Evolutionary conservation across 1,139 yeast species (phyloP).

Genomic region (Zhuliangozyma parablackwelliae): DNA sequence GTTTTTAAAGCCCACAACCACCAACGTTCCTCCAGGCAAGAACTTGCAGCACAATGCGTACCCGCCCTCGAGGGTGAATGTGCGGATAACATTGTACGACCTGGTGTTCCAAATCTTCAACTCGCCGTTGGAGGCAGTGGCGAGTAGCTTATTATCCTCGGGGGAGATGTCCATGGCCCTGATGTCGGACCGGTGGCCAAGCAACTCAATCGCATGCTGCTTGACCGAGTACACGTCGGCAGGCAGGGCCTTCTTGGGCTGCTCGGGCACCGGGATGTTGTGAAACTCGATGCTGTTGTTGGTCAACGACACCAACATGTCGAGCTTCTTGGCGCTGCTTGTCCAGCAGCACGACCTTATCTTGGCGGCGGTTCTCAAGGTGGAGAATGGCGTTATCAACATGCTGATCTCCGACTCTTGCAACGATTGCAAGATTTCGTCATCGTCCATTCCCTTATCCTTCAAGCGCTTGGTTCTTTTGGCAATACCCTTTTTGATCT

Average conservation of each 20-base stretch:
- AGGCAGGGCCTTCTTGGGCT: slow-evolving; percentile 42
- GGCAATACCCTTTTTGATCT: slow-evolving; percentile 70
- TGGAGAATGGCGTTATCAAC: slow-evolving; percentile 61
- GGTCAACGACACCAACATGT: slow-evolving; percentile 58
- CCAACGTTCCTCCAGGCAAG: slow-evolving; percentile 85
- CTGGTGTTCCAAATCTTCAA: slow-evolving; percentile 84
- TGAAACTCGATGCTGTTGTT: slow-evolving; percentile 76
- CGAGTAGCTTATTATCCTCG: slow-evolving; percentile 77
- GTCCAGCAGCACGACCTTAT: slow-evolving; percentile 59
- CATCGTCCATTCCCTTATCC: slow-evolving; percentile 63
- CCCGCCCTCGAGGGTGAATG: slow-evolving; percentile 71
- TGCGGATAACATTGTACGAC: slow-evolving; percentile 72
- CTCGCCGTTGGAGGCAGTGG: slow-evolving; percentile 87
- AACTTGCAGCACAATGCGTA: slow-evolving; percentile 79
- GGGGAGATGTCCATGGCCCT: slow-evolving; percentile 79
- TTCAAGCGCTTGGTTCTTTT: slow-evolving; percentile 75
- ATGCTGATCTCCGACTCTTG: slow-evolving; percentile 54
- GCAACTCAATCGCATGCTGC: slow-evolving; percentile 57
- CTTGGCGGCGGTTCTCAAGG: slow-evolving; percentile 53
- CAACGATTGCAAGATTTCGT: slow-evolving; percentile 54
- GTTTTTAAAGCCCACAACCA: slow-evolving; percentile 85
- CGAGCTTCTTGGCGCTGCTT: slow-evolving; percentile 37
- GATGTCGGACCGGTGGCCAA: slow-evolving; percentile 88
- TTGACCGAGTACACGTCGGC: slow-evolving; percentile 29
- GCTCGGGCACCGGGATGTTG: slow-evolving; percentile 46